These are phyloP conservation scores for Moringa oleifera DNA, from an alignment of 345 rosid species.

Conservation along the genomic window DNA sequence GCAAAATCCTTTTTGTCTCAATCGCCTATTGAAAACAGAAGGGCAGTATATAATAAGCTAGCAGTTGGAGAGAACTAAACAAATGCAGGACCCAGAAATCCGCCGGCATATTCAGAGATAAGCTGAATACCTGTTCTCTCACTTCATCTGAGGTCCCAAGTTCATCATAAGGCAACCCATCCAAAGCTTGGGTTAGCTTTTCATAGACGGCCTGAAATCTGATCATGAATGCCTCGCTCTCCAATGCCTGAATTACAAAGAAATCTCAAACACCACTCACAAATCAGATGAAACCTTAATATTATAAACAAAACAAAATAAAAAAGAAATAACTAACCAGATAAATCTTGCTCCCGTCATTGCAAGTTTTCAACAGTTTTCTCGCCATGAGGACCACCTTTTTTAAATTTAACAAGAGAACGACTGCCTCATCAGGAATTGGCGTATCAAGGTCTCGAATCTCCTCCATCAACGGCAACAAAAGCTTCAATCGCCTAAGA, in stretches of 20 bases:
- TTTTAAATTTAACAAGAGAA: conserved; percentile 33
- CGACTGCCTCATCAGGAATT: conserved; percentile 15
- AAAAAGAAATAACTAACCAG: conserved; percentile 34
- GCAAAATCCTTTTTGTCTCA: too few species aligned
- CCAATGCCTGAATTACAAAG: conserved; percentile 48
- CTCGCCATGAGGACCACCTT: conserved; percentile 38
- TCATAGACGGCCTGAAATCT: conserved; percentile 46
- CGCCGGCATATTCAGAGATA: too few species aligned
- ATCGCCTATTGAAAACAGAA: too few species aligned
- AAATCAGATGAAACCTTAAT: neutral
- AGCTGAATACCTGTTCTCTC: conserved; percentile 59
- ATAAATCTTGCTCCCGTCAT: conserved; percentile 75
- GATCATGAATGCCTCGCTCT: conserved; percentile 40
- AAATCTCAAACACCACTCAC: neutral
- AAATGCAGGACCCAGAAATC: too few species aligned
- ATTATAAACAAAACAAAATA: neutral
- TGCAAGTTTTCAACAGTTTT: conserved; percentile 50
- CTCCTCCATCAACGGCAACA: conserved; percentile 64
- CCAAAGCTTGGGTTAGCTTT: conserved; percentile 39
- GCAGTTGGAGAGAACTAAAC: too few species aligned
- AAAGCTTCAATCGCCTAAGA: conserved; percentile 57
- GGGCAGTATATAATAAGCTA: too few species aligned
- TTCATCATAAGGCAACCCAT: conserved; percentile 40
- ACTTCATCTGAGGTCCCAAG: conserved; percentile 51
- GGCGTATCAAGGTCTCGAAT: conserved; percentile 29